Percentiles rank a stretch among this genome's conserved stretches.
Evolutionary conservation across 208 protist species (phyloP).

Genomic region (Leishmania tarentolae): DNA sequence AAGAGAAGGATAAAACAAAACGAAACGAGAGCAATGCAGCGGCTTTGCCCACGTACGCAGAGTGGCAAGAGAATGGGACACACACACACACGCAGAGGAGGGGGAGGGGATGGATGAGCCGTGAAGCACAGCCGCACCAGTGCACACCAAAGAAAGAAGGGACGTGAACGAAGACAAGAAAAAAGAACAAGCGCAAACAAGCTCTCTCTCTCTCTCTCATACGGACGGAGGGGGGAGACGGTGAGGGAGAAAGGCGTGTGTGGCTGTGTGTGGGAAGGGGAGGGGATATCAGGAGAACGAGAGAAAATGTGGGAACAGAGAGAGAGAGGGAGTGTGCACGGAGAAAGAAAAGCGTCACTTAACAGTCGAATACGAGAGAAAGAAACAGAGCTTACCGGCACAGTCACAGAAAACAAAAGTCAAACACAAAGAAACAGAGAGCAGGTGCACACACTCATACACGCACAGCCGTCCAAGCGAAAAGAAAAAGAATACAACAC

Average conservation of each 20-base stretch:
- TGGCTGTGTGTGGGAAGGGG: no score
- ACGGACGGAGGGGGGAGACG: no score
- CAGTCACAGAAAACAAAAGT: neutral
- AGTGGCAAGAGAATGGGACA: neutral
- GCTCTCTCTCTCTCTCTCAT: no score
- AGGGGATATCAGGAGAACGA: neutral
- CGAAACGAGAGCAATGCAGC: neutral
- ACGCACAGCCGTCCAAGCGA: neutral
- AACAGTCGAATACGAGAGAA: neutral
- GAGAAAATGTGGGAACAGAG: neutral
- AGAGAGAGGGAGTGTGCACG: neutral
- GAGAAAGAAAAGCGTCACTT: neutral
- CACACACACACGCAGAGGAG: constrained; percentile 1
- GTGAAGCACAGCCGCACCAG: no score
- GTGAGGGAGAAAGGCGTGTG: no score
- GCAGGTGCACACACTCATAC: neutral
- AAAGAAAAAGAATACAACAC: neutral
- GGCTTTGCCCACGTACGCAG: neutral
- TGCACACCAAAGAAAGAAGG: no score
- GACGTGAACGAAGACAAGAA: no score
- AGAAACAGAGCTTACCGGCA: neutral
- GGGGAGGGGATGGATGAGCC: no score
- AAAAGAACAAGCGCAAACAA: no score
- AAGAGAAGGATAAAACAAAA: neutral
- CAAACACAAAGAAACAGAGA: neutral